A percentile compares a stretch with the other conserved stretches of the same genome.
These are phyloP conservation scores for Trichoderma simmonsii DNA, from an alignment of 2,329 filamentous ascomycete genomes.

Conservation along the genomic window DNA sequence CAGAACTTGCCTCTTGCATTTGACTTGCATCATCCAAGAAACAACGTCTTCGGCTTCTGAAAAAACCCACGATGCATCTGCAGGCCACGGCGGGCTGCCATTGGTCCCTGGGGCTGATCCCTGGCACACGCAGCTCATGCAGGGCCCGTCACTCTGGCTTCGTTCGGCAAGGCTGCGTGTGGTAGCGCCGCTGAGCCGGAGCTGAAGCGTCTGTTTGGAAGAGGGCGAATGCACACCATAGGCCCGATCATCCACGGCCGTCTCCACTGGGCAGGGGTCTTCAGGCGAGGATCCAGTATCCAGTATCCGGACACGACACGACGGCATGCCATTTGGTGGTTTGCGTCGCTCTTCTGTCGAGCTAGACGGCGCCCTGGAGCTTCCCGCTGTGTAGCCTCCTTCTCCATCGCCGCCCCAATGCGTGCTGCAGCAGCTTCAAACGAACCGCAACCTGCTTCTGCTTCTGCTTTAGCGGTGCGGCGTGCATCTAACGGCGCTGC, in stretches of 20 bases:
- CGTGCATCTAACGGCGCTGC: not conserved
- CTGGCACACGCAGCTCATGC: constrained; percentile 18
- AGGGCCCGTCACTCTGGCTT: constrained; percentile 16
- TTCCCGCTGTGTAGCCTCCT: not conserved
- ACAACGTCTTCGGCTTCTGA: not conserved
- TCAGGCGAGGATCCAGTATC: constrained; percentile 3
- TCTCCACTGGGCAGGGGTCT: not conserved
- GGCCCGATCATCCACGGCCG: constrained; percentile 8
- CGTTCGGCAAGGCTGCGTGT: constrained; percentile 20
- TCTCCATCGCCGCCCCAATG: not conserved
- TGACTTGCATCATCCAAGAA: not conserved
- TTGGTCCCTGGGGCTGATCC: constrained; percentile 2
- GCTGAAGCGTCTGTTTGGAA: constrained; percentile 17
- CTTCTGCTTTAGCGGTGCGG: not conserved
- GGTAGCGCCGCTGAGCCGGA: constrained; percentile 18
- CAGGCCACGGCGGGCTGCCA: not conserved
- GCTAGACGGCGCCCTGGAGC: not conserved
- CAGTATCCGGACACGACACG: not conserved
- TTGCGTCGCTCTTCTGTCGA: not conserved
- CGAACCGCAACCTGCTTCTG: not conserved
- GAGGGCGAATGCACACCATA: constrained; percentile 17
- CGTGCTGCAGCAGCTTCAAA: not conserved
- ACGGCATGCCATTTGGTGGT: not conserved
- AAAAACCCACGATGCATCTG: not conserved
- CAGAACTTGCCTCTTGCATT: not conserved